Evolutionary conservation across 352 stramenopile genomes (phyloP).

Genomic region (Globisporangium paroecandrum): DNA sequence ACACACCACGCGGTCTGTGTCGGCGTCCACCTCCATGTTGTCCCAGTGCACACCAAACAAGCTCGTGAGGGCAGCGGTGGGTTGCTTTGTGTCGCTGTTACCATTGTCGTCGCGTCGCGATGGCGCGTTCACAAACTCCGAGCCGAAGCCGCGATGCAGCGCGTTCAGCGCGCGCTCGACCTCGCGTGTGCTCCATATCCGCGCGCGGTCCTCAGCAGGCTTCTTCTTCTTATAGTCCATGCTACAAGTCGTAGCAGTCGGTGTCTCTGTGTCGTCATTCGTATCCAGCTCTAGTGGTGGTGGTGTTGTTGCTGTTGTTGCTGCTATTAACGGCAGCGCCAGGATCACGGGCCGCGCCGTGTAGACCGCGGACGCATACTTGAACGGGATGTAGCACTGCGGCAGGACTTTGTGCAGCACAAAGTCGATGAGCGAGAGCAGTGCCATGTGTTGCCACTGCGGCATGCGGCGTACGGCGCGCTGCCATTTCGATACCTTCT

Average conservation of each 20-base stretch:
- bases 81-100: slow-evolving; percentile 7
- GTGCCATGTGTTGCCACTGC: slow-evolving; percentile 45
- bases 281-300: neutral
- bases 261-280: neutral
- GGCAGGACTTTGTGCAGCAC: slow-evolving; percentile 43
- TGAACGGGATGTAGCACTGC: slow-evolving; percentile 62
- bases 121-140: slow-evolving; percentile 13
- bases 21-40: slow-evolving; percentile 41
- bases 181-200: neutral
- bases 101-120: neutral
- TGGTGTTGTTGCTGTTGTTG: neutral
- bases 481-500: slow-evolving; percentile 22
- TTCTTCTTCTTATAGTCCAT: neutral
- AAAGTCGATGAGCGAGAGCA: slow-evolving; percentile 54
- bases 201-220: neutral
- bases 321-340: slow-evolving; percentile 27
- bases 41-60: slow-evolving; percentile 66
- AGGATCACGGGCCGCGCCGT: slow-evolving; percentile 49
- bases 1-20: slow-evolving; percentile 30
- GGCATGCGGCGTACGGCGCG: slow-evolving; percentile 35
- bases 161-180: slow-evolving; percentile 10
- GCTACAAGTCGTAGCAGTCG: neutral
- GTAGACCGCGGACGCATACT: slow-evolving; percentile 53
- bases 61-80: slow-evolving; percentile 23
- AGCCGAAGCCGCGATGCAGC: slow-evolving; percentile 14